A percentile compares a stretch with the other conserved stretches of the same genome.
These are phyloP conservation scores for Rutstroemia sp. DNA, from an alignment of 2,329 filamentous ascomycete genomes.

Conservation along the genomic window DNA sequence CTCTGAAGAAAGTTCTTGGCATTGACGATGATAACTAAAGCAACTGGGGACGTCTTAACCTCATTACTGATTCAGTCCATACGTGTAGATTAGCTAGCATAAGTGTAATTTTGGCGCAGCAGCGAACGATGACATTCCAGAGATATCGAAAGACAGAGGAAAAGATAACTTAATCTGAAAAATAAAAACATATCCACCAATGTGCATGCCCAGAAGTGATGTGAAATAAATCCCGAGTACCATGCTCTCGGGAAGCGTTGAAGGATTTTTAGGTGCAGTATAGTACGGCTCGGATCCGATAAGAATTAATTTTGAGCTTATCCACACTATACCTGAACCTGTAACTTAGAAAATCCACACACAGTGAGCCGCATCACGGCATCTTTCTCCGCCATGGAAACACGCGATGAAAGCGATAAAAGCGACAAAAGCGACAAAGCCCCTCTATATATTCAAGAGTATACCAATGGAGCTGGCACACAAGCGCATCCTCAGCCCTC, in stretches of 20 bases:
- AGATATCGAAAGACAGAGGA: neutral
- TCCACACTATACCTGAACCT: neutral
- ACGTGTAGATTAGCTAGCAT: neutral
- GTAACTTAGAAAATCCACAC: neutral
- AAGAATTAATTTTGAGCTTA: neutral
- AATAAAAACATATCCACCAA: too few species aligned
- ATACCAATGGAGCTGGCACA: neutral
- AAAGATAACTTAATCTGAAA: too few species aligned
- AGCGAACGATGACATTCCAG: neutral
- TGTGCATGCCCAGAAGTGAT: too few species aligned
- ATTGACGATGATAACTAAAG: conserved; percentile 21
- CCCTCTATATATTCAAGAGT: neutral
- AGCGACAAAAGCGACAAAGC: neutral
- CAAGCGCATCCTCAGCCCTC: neutral
- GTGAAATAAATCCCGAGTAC: too few species aligned
- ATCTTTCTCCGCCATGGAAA: neutral
- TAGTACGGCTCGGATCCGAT: neutral
- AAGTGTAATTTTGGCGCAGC: neutral
- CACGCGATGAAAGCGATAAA: neutral
- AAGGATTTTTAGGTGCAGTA: neutral
- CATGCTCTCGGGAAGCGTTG: too few species aligned
- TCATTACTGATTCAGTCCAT: neutral
- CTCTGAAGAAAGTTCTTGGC: conserved; percentile 25
- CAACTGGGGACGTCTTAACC: neutral
- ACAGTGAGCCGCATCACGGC: neutral